Percentiles rank a stretch among this genome's conserved stretches.
Evolutionary conservation across 2,329 filamentous ascomycete genomes (phyloP).

Genomic region (Botryosphaeria dothidea): DNA sequence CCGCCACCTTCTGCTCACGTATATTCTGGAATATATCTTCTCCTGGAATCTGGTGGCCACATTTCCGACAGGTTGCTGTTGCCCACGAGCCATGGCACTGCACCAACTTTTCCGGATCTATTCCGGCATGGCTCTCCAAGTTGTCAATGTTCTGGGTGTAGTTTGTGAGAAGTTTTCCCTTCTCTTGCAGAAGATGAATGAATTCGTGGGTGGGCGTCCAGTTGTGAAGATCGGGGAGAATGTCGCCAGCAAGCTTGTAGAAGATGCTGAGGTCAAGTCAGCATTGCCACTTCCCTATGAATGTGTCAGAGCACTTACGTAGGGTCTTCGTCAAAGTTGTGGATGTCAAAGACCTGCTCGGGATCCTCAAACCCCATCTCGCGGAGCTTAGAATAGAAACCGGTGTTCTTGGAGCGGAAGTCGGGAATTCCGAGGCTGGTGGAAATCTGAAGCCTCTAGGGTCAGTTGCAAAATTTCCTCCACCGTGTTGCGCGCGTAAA

Average conservation of each 20-base stretch:
- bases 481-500: not conserved
- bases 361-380: constrained; percentile 79
- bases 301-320: constrained; percentile 27
- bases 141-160: constrained; percentile 99
- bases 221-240: constrained; percentile 75
- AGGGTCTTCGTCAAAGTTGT: constrained; percentile 82
- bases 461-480: constrained; percentile 27
- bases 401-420: constrained; percentile 90
- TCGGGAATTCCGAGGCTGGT: constrained; percentile 96
- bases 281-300: not conserved
- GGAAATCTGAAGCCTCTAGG: constrained; percentile 61
- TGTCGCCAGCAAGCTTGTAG: constrained; percentile 88
- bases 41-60: constrained; percentile 71
- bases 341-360: constrained; percentile 93
- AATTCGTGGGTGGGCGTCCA: constrained; percentile 94
- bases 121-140: constrained; percentile 83
- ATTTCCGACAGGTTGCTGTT: constrained; percentile 85
- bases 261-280: constrained; percentile 59
- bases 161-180: constrained; percentile 88
- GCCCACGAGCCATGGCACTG: constrained; percentile 98
- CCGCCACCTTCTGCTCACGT: constrained; percentile 71
- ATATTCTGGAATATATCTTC: constrained; percentile 80
- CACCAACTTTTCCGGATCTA: constrained; percentile 77
- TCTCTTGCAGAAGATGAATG: constrained; percentile 83
- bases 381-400: constrained; percentile 83